Conservation (phyloP, 2,329 filamentous ascomycete species). For the Paecilomyces niveus region DNA sequence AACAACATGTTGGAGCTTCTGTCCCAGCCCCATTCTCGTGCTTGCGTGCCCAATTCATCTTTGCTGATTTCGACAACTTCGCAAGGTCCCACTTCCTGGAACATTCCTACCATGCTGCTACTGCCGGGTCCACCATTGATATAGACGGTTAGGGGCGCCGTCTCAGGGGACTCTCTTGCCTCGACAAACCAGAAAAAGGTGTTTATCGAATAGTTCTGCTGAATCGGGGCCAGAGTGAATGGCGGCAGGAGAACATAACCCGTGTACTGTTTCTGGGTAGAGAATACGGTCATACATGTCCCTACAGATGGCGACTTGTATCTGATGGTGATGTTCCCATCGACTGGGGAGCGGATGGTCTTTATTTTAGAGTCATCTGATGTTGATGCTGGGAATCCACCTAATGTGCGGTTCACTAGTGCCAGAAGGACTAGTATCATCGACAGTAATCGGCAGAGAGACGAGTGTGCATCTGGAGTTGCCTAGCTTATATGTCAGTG, state of each 20-base stretch:
- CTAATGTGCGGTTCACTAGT: not conserved
- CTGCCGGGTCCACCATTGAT: constrained; percentile 49
- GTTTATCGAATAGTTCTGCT: constrained; percentile 20
- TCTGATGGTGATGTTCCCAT: constrained; percentile 58
- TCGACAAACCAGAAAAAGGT: constrained; percentile 39
- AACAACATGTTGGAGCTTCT: constrained; percentile 34
- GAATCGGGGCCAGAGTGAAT: constrained; percentile 17
- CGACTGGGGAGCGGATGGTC: constrained; percentile 52
- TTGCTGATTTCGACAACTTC: constrained; percentile 33
- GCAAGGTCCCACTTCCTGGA: constrained; percentile 43
- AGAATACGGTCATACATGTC: constrained; percentile 59
- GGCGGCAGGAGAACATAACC: constrained; percentile 1
- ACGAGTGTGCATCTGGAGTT: not conserved
- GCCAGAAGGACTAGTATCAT: not conserved
- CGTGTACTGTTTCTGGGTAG: constrained; percentile 45
- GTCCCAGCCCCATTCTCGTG: constrained; percentile 30
- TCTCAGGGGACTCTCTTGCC: constrained; percentile 35
- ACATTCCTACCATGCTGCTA: constrained; percentile 47
- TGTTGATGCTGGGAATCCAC: not conserved
- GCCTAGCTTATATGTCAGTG: not conserved
- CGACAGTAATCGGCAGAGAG: not conserved
- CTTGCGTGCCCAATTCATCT: constrained; percentile 34
- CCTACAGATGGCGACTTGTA: constrained; percentile 57
- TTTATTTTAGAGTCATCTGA: constrained; percentile 39
- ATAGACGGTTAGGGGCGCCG: constrained; percentile 44